Evolutionary conservation across 2,329 filamentous ascomycete species (phyloP).

Genomic region (Epicoccum sorghinum): DNA sequence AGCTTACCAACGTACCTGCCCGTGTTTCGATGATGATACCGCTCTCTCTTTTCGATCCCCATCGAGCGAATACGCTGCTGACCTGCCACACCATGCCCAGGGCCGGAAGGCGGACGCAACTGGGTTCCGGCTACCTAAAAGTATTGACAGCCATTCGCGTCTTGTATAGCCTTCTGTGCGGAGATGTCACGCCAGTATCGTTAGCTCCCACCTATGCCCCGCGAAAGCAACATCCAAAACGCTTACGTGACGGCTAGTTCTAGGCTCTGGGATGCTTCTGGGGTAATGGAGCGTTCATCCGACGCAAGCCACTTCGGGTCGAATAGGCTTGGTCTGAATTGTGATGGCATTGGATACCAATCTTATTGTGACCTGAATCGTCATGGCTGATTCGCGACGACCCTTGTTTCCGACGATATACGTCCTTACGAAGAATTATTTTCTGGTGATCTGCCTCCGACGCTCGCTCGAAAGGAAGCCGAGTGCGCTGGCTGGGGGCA

Average conservation of each 20-base stretch:
- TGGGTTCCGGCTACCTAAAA: constrained; percentile 16
- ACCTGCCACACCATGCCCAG: constrained; percentile 21
- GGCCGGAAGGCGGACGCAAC: constrained; percentile 2
- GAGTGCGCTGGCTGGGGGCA: constrained; percentile 24
- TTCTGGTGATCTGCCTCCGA: constrained; percentile 17
- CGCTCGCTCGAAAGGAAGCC: constrained; percentile 48
- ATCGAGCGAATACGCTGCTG: neutral
- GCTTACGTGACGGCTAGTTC: constrained; percentile 15
- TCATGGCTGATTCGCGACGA: neutral
- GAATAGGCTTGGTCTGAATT: constrained; percentile 20
- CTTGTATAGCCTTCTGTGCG: constrained; percentile 31
- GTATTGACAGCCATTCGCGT: constrained; percentile 12
- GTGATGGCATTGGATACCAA: neutral
- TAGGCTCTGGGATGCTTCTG: constrained; percentile 17
- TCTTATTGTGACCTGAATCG: neutral
- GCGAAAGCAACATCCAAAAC: constrained; percentile 20
- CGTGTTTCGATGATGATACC: neutral
- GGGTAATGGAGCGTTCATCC: constrained; percentile 40
- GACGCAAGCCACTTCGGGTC: constrained; percentile 23
- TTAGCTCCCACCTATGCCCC: constrained; percentile 23
- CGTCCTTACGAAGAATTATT: neutral
- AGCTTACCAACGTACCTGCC: constrained; percentile 9
- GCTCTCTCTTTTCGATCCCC: neutral
- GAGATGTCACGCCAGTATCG: constrained; percentile 23
- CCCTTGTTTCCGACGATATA: neutral